Evolutionary conservation across 768 basidiomycete genomes (phyloP), one percentile per base, ranked within the genome.

Genomic region (Gelatoporia subvermispora): DNA sequence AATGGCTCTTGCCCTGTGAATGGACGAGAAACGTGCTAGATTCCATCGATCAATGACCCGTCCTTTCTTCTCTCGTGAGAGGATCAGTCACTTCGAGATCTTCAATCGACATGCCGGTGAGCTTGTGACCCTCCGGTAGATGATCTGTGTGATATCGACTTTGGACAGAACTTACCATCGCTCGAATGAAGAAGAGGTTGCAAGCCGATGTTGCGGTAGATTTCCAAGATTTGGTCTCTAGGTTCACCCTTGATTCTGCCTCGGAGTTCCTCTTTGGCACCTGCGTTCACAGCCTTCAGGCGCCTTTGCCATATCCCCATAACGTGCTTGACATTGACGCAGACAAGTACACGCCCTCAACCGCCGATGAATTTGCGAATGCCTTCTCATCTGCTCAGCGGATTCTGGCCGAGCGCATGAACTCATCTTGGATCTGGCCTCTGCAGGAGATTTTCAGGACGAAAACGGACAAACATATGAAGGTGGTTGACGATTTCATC

Each of bases 11-110:
- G 2, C 21, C 28, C 9, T 35, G 2, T 11, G 4, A 20, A 4
- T 4, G 28, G 9, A 10, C 8, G 17, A 23, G 43, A 23, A 23
- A 9, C 17, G 28, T 1, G n/a, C 5, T n/a, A 54, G 76, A 57
- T 82, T 82, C 55, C 81, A 83, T 54, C 76, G 81, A n/a, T 74
- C 73, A 5, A 81, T 82, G 62, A 78, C 79, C 0, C 75, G 83
- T 0, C 81, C 84, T 2, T 80, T 80, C 68, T 84, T 84, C 60
- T 76, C 68, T n/a, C 71, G 71, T 9, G 81, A 83, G 50, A 65
- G 74, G 34, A 78, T 83, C 52, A 73, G 72, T 53, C 74, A 84
- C 55, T 84, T 81, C 45, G 75, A 82, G 9, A 63, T 78, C 2
- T 84, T 85, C 59, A 77, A 82, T 55, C 70, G 74, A 1, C 78